phyloP scores from a whole-genome alignment of 2,329 filamentous ascomycete genomes.

The Aspergillus viridinutans region DNA sequence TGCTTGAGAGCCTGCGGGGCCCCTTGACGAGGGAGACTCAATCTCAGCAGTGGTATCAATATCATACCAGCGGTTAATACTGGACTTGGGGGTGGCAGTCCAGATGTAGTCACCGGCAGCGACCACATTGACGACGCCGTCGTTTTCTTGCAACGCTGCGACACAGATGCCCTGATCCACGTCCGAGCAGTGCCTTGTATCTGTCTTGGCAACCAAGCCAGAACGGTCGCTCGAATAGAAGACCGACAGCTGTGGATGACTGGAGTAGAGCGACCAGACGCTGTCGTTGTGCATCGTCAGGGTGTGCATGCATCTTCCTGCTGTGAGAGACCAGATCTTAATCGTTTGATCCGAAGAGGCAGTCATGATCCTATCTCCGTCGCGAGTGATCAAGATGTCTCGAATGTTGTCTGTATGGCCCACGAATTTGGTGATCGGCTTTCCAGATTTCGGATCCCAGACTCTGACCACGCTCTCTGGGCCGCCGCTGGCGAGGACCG shows the following conservation, averaged over 20 bases:
- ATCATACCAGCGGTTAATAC: conserved; percentile 87
- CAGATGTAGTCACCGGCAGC: conserved; percentile 72
- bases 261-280: conserved; percentile 92
- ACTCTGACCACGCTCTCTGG: conserved; percentile 89
- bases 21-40: conserved; percentile 42
- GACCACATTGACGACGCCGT: conserved; percentile 58
- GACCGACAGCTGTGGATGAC: conserved; percentile 75
- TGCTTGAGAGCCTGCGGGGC: conserved; percentile 41
- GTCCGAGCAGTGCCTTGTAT: conserved; percentile 70
- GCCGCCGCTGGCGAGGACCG: conserved; percentile 83
- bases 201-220: conserved; percentile 92
- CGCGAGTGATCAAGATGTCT: conserved; percentile 81
- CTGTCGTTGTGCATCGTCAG: conserved; percentile 99
- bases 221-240: conserved; percentile 96
- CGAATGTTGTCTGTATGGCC: conserved; percentile 94
- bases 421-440: conserved; percentile 91
- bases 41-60: conserved; percentile 73
- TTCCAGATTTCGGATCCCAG: conserved; percentile 85
- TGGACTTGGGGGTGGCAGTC: conserved; percentile 86
- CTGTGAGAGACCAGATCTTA: conserved; percentile 96
- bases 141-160: conserved; percentile 88
- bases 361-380: conserved; percentile 86
- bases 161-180: conserved; percentile 86
- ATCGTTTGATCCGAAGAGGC: conserved; percentile 94
- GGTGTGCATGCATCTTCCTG: conserved; percentile 94